These are phyloP conservation scores for Ilyonectria destructans DNA, from an alignment of 2,329 filamentous ascomycete genomes.

Conservation along the genomic window DNA sequence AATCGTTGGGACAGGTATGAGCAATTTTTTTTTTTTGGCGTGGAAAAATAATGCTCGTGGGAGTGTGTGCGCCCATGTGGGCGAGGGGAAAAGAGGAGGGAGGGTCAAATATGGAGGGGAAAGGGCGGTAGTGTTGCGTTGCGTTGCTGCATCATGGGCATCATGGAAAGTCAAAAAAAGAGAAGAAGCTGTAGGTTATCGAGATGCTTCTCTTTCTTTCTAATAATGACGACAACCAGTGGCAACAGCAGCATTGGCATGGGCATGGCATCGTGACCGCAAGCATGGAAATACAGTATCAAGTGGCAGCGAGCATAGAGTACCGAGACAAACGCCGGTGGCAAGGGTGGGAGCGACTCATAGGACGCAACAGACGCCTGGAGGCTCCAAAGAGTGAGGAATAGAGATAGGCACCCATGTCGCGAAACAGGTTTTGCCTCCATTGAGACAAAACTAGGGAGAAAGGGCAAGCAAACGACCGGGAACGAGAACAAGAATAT, in stretches of 20 bases:
- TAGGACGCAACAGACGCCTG: constrained; percentile 31
- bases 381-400: background rate
- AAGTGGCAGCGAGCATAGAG: constrained; percentile 34
- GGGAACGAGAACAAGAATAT: background rate
- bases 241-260: constrained; percentile 6
- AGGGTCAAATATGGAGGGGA: constrained; percentile 7
- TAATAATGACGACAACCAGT: constrained; percentile 10
- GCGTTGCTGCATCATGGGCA: background rate
- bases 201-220: constrained; percentile 8
- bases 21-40: constrained; percentile 17
- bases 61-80: constrained; percentile 10
- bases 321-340: background rate
- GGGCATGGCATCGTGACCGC: constrained; percentile 8
- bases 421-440: background rate
- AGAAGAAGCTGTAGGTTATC: constrained; percentile 3
- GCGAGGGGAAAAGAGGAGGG: constrained; percentile 20
- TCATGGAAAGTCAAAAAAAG: background rate
- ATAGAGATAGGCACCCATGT: constrained; percentile 3
- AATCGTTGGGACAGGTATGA: constrained; percentile 49
- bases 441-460: background rate
- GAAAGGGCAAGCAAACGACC: background rate
- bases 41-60: background rate
- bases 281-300: constrained; percentile 33
- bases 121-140: constrained; percentile 11
- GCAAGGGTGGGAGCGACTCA: constrained; percentile 36